Percentiles rank a stretch among this genome's conserved stretches.
phyloP scores from a whole-genome alignment of 2,329 filamentous ascomycete species.

The Ceratocystis diversiconidia region DNA sequence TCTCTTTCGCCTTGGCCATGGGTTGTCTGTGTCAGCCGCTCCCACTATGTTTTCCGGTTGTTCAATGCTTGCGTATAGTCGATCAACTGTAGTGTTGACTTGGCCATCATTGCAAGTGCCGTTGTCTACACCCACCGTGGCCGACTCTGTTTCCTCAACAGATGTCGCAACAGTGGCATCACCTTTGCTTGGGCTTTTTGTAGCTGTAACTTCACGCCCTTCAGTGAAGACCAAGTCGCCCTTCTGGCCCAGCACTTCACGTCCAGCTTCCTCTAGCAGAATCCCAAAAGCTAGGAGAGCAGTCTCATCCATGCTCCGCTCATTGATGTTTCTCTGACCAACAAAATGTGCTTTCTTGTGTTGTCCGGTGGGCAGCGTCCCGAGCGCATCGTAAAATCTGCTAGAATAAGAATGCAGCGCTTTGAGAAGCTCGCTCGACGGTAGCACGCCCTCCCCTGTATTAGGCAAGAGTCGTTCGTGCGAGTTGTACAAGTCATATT shows the following conservation, averaged over 20 bases:
- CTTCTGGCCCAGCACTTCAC: constrained; percentile 44
- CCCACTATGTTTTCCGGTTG: not conserved
- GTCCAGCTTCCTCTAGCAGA: constrained; percentile 55
- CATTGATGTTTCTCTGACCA: constrained; percentile 29
- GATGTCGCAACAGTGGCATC: not conserved
- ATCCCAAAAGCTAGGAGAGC: constrained; percentile 63
- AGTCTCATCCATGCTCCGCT: constrained; percentile 61
- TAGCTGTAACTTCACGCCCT: constrained; percentile 25
- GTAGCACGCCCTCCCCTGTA: constrained; percentile 36
- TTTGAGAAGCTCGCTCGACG: constrained; percentile 55
- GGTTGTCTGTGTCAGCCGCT: not conserved
- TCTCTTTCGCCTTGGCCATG: not conserved
- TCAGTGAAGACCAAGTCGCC: constrained; percentile 63
- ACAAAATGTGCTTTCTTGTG: constrained; percentile 17
- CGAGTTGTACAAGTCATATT: constrained; percentile 58
- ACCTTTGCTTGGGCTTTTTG: not conserved
- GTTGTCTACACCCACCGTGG: not conserved
- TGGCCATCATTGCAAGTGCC: not conserved
- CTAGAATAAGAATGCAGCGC: constrained; percentile 54
- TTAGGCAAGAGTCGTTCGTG: constrained; percentile 41
- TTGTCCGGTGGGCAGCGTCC: constrained; percentile 18
- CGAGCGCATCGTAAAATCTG: constrained; percentile 44
- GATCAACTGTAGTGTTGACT: not conserved
- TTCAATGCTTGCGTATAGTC: not conserved
- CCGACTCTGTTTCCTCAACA: not conserved